Evolutionary conservation across 192 early-diverging fungal genomes (phyloP), one percentile per base, ranked within the genome.

Genomic region (Entophlyctis helioformis): DNA sequence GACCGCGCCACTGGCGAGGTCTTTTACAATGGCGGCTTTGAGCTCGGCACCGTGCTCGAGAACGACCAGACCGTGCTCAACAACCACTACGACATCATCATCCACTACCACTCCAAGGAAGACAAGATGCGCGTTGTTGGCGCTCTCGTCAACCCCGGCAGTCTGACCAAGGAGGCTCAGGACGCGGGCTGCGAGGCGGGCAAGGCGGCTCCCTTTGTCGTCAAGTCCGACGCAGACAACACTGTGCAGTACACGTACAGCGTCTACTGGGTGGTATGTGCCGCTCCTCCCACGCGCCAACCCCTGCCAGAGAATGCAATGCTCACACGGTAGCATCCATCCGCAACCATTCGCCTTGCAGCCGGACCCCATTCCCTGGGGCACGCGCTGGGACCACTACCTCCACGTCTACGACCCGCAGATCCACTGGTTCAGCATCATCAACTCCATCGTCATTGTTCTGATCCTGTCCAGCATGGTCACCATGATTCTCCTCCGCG

Each of bases 21-120:
- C 36, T 69, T 84, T 46, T 85, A 84, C 47, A 72, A 73, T 45
- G 78, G 89, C 42, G 91, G 91, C 11, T 85, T 93, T 69, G 76
- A 70, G 6, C 60, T 96, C 11, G n/a, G 42, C 1, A 1, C 39
- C 26, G 36, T 36, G 12, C 15, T 29, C 38, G 12, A 41, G 31
- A 15, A 31, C 12, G 0, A 49, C 1, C 50, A 43, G 19, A 56
- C 35, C 13, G 54, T 71, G 4, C 62, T 96, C 26, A 56, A 94
- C 66, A 96, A 92, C 62, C 90, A 94, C 59, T 92, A 87, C 53
- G 74, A 81, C 33, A 91, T 96, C 47, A 52, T 54, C n/a, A 68
- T 96, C 45, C 64, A 85, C 38, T 89, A 85, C 59, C 92, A 96
- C 50, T 54, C 63, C 10, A 64, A 69, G 35, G 57, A 68, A 16